Conservation (phyloP, 1,139 yeast species). For the Yamadazyma jaroonii region DNA sequence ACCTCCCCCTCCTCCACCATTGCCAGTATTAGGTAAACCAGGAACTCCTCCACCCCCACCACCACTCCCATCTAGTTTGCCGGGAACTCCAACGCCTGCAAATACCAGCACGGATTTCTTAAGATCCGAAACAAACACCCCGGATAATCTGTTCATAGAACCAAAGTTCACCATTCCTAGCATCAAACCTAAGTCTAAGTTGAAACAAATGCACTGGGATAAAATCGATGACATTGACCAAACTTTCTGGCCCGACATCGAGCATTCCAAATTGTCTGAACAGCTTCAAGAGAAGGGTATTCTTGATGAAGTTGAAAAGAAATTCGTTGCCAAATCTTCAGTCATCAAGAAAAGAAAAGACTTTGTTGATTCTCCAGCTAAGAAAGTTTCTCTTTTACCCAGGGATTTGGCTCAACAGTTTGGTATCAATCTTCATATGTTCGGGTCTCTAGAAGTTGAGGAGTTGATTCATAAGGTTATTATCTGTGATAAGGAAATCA, state of each 20-base stretch:
- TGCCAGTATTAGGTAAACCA: constrained; percentile 11
- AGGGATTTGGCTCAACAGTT: constrained; percentile 81
- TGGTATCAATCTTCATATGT: constrained; percentile 88
- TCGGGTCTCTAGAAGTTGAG: constrained; percentile 58
- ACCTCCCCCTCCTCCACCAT: constrained; percentile 15
- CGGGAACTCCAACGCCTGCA: not conserved
- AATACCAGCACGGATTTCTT: constrained; percentile 9
- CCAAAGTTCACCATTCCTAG: constrained; percentile 14
- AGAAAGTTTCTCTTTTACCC: constrained; percentile 63
- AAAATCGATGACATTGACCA: constrained; percentile 65
- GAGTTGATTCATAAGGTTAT: constrained; percentile 65
- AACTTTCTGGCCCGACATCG: constrained; percentile 77
- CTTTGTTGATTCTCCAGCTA: constrained; percentile 9
- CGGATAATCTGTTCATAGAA: constrained; percentile 8
- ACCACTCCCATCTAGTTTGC: constrained; percentile 14
- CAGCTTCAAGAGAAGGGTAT: constrained; percentile 68
- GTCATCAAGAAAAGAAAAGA: constrained; percentile 39
- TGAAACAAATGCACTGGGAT: constrained; percentile 97
- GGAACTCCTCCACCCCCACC: constrained; percentile 34
- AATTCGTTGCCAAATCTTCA: constrained; percentile 66
- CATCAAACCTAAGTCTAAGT: constrained; percentile 56
- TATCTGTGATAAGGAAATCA: constrained; percentile 66
- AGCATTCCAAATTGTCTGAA: constrained; percentile 46
- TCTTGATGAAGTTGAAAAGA: constrained; percentile 70
- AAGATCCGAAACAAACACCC: constrained; percentile 10